Percentiles rank a stretch among this genome's conserved stretches.
Conservation (phyloP, 2,329 filamentous ascomycete genomes). For the Cladobotryum protrusum region DNA sequence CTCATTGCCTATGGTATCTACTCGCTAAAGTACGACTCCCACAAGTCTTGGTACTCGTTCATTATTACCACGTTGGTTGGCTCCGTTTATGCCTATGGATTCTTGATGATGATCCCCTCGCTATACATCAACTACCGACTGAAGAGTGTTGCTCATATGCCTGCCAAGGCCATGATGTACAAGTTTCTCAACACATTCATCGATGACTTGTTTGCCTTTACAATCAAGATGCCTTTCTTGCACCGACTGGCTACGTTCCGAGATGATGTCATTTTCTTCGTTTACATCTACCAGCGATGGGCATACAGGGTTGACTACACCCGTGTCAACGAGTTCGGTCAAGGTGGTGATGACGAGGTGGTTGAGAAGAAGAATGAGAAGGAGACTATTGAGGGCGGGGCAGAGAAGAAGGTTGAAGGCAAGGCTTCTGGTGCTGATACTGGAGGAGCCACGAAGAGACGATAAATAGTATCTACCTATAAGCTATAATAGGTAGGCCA, state of each 20-base stretch:
- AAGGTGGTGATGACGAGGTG: slow-evolving; percentile 86
- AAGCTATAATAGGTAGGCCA: too few species aligned
- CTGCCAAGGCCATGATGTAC: slow-evolving; percentile 92
- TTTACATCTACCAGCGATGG: slow-evolving; percentile 93
- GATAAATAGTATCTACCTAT: slow-evolving; percentile 26
- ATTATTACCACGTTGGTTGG: slow-evolving; percentile 92
- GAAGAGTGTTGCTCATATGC: slow-evolving; percentile 95
- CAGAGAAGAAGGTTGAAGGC: slow-evolving; percentile 30
- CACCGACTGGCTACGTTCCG: slow-evolving; percentile 87
- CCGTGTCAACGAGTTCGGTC: slow-evolving; percentile 94
- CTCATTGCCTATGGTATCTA: slow-evolving; percentile 85
- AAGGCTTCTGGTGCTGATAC: slow-evolving; percentile 47
- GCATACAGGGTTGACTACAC: slow-evolving; percentile 88
- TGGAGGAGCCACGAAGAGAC: slow-evolving; percentile 39
- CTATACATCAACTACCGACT: slow-evolving; percentile 99
- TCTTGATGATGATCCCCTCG: slow-evolving; percentile 97
- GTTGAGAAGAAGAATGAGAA: slow-evolving; percentile 26
- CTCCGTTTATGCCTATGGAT: slow-evolving; percentile 95
- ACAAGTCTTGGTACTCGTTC: slow-evolving; percentile 98
- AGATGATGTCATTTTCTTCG: slow-evolving; percentile 96
- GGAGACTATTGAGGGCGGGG: slow-evolving; percentile 30
- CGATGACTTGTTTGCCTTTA: slow-evolving; percentile 96
- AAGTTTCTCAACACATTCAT: slow-evolving; percentile 99
- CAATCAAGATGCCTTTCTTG: slow-evolving; percentile 96
- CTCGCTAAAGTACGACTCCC: slow-evolving; percentile 83